Evolutionary conservation across 139 green algal species (phyloP), one percentile per base, ranked within the genome.

Genomic region (Coelastrella sp.): DNA sequence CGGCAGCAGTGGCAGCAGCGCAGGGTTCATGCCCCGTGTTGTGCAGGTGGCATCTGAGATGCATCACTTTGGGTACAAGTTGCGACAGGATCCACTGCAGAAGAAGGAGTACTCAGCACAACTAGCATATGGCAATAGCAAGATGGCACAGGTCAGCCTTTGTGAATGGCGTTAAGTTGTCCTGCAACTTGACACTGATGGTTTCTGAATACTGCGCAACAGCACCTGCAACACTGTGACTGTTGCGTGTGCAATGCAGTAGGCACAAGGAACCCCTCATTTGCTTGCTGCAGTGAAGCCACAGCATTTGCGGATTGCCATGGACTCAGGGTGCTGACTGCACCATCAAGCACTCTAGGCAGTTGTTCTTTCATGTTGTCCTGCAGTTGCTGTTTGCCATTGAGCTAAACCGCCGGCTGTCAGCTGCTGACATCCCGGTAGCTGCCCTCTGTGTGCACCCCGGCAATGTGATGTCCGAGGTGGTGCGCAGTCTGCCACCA

Each of bases 401-500:
- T 8, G 93, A 95, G 89, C 90, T 97, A 78, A 82, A 92, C 47
- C 75, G 92, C 22, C 88, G 90, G 0, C 76, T 94, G 81, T 90
- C 80, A 54, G 68, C 57, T 32, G 17, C 58, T 23, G 89, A 19
- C 60, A 61, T 7, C 13, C 57, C 23, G 14, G 84, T 88, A 19
- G 83, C 92, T 56, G 90, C 81, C 57, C 85, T 96, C 73, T 90
- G 92, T 1, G 47, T 97, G n/a, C 96, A 99, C 93, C 97, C 97
- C 0, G 97, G 97, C 11, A 94, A 97, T 73, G 96, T 98, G 60
- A 87, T 97, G 66, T 98, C 97, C 0, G 93, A 96, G 19, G 95
- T 99, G 20, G 94, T 96, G 59, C 95, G 96, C 19, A 95, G 80
- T 7, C 93, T 98, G 88, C 97, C 97, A 0, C 22, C 57, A 0